Percentiles rank a stretch among this genome's conserved stretches.
These are phyloP conservation scores for Trametes versicolor DNA, from an alignment of 1,284 basidiomycete species.

Conservation along the genomic window DNA sequence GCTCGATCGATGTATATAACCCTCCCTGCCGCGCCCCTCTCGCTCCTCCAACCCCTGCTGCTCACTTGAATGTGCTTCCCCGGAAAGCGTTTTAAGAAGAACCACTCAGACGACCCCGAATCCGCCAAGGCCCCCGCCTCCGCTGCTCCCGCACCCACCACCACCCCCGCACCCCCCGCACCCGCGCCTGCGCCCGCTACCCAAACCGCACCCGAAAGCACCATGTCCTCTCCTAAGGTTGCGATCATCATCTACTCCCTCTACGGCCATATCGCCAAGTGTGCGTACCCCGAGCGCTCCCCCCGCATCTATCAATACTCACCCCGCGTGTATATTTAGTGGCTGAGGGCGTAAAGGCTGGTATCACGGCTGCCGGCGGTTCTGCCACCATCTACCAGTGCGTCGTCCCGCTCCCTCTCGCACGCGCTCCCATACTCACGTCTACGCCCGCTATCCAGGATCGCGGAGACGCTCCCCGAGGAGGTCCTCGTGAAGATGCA, in stretches of 20 bases:
- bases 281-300: slow-evolving; percentile 52
- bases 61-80: slow-evolving; percentile 53
- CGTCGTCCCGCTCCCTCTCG: slow-evolving; percentile 47
- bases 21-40: slow-evolving; percentile 4
- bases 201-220: slow-evolving; percentile 24
- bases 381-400: slow-evolving; percentile 78
- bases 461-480: slow-evolving; percentile 86
- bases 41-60: slow-evolving; percentile 12
- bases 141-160: slow-evolving; percentile 25
- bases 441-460: slow-evolving; percentile 50
- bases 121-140: slow-evolving; percentile 32
- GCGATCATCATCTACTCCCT: slow-evolving; percentile 87
- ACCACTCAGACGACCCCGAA: slow-evolving; percentile 45
- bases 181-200: slow-evolving; percentile 27
- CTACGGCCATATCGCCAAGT: slow-evolving; percentile 81
- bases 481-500: slow-evolving; percentile 83
- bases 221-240: slow-evolving; percentile 62
- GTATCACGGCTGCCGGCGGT: slow-evolving; percentile 79
- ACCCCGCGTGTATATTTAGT: slow-evolving; percentile 53
- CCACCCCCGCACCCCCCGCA: slow-evolving; percentile 26
- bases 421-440: slow-evolving; percentile 5
- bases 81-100: slow-evolving; percentile 49
- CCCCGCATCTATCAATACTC: background rate
- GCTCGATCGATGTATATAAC: slow-evolving; percentile 30
- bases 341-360: slow-evolving; percentile 81